A percentile compares a stretch with the other conserved stretches of the same genome.
Conservation (phyloP, 208 protist genomes). For the Crithidia bombi region DNA sequence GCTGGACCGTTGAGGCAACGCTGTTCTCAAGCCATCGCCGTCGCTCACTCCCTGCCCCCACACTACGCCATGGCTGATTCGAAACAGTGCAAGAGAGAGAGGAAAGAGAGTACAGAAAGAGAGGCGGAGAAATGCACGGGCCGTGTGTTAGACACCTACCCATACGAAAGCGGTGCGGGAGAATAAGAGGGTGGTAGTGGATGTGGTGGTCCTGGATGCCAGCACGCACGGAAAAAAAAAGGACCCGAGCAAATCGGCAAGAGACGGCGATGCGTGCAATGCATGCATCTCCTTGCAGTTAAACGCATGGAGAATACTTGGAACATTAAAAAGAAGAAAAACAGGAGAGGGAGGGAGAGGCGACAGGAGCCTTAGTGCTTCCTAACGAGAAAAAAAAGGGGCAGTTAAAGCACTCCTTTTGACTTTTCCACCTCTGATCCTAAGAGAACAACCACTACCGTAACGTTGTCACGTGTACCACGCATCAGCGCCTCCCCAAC, state of each 20-base stretch:
- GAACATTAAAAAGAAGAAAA: not conserved
- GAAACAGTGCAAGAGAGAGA: slow-evolving; percentile 6
- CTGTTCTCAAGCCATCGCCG: not conserved
- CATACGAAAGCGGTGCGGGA: not conserved
- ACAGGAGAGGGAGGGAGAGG: not conserved
- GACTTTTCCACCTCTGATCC: slow-evolving; percentile 4
- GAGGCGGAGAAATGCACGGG: not conserved
- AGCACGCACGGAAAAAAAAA: not conserved
- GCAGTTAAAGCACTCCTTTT: not conserved
- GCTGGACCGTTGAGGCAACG: not conserved
- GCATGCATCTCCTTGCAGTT: not conserved
- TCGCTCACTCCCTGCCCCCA: not conserved
- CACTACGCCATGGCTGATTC: not conserved
- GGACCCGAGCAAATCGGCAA: not conserved
- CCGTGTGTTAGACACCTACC: not conserved
- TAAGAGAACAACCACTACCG: slow-evolving; percentile 63
- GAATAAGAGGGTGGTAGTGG: too few relatives aligned
- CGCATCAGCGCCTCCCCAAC: slow-evolving; percentile 65
- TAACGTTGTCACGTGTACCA: slow-evolving; percentile 86
- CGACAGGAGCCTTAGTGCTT: too few relatives aligned
- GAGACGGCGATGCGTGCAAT: not conserved
- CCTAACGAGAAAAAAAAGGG: slow-evolving; percentile 12
- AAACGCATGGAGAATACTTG: not conserved
- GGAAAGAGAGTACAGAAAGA: slow-evolving; percentile 12
- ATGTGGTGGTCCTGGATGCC: not conserved